A percentile compares a stretch with the other conserved stretches of the same genome.
These are phyloP conservation scores for Fusarium decemcellulare DNA, from an alignment of 2,329 filamentous ascomycete genomes.

Conservation along the genomic window DNA sequence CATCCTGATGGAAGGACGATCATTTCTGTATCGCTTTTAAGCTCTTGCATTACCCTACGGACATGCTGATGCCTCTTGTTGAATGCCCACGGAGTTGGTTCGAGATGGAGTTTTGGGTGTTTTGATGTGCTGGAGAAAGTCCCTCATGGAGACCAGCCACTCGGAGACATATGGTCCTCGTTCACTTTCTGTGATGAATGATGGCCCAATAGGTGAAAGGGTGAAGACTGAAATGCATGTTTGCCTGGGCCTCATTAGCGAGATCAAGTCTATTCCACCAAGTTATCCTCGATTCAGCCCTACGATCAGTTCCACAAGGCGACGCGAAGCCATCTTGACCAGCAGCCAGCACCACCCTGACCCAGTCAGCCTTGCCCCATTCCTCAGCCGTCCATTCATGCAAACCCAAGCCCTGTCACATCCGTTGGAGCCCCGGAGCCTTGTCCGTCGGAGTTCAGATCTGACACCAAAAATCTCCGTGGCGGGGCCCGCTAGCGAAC, in stretches of 20 bases:
- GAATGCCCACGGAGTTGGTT: background rate
- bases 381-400: background rate
- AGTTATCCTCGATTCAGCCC: background rate
- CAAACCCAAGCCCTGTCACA: background rate
- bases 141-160: too few species aligned
- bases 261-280: too few species aligned
- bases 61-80: background rate
- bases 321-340: too few species aligned
- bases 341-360: too few species aligned
- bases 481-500: background rate
- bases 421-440: background rate
- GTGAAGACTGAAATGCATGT: too few species aligned
- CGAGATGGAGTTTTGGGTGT: too few species aligned
- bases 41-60: background rate
- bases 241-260: too few species aligned
- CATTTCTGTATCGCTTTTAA: background rate
- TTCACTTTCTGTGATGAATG: too few species aligned
- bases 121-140: too few species aligned
- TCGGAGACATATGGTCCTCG: too few species aligned
- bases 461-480: background rate
- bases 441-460: background rate
- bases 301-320: background rate
- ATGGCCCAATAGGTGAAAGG: too few species aligned
- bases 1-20: constrained; percentile 2
- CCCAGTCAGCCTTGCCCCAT: background rate